Conservation (phyloP, 208 protist species). For the Crithidia mellificae region DNA sequence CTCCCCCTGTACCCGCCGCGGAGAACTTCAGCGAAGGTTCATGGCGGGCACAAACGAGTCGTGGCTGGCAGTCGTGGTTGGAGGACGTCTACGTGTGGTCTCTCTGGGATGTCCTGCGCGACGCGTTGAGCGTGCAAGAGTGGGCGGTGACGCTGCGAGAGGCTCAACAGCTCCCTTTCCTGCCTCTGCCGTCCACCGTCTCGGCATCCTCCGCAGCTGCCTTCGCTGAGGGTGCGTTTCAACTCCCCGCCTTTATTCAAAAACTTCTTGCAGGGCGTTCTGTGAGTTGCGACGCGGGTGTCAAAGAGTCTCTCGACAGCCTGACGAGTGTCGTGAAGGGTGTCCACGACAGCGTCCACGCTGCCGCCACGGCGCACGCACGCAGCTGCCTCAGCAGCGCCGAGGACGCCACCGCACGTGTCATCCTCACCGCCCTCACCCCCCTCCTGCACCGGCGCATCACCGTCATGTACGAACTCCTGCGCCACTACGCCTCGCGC, state of each 20-base stretch:
- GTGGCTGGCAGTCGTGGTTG: conserved; percentile 27
- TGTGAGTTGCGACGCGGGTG: too few species aligned
- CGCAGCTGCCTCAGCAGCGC: conserved; percentile 8
- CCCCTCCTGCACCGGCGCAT: conserved; percentile 63
- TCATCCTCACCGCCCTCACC: conserved; percentile 50
- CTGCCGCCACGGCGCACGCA: conserved; percentile 29
- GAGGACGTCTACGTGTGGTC: conserved; percentile 8
- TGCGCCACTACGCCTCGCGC: conserved; percentile 56
- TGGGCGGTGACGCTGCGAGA: conserved; percentile 12
- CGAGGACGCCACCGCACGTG: conserved; percentile 36
- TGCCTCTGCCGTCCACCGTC: not conserved
- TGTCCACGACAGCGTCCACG: conserved; percentile 6
- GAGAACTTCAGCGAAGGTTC: too few species aligned
- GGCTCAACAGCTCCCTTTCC: conserved; percentile 12
- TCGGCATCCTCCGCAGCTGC: too few species aligned
- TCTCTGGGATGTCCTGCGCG: conserved; percentile 19
- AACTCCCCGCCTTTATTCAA: not conserved
- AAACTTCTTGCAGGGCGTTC: too few species aligned
- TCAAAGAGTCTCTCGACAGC: too few species aligned
- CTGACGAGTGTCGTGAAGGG: not conserved
- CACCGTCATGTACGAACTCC: conserved; percentile 72
- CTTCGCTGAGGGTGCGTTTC: not conserved
- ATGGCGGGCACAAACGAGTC: too few species aligned
- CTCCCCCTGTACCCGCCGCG: too few species aligned
- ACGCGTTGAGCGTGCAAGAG: conserved; percentile 12